phyloP scores from a whole-genome alignment of 768 basidiomycete species.

The Boletus sensibilis region DNA sequence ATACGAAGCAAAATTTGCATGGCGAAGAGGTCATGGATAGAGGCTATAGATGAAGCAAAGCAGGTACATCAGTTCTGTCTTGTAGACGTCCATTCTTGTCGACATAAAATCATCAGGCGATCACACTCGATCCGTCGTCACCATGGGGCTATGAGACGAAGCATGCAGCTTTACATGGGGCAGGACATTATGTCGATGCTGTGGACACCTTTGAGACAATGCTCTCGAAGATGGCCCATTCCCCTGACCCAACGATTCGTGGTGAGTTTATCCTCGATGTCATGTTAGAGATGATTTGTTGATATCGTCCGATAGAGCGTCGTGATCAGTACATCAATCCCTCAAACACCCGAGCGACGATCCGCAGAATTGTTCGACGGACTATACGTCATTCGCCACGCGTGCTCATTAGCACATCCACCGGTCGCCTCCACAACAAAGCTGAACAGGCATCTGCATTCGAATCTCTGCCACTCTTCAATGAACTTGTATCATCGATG shows the following conservation, averaged over 20 bases:
- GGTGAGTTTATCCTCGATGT: not conserved
- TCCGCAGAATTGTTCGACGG: not conserved
- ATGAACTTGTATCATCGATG: not conserved
- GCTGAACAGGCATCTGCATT: not conserved
- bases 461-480: not conserved
- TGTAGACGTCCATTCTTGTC: too few species aligned
- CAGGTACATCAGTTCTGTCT: not conserved
- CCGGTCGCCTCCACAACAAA: not conserved
- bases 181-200: not conserved
- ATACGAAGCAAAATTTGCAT: not conserved
- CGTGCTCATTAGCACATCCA: not conserved
- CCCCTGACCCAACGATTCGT: not conserved
- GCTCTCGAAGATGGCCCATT: not conserved
- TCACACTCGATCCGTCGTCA: not conserved
- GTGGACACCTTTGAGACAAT: not conserved
- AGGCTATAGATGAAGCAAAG: not conserved
- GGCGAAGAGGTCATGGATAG: not conserved
- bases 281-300: not conserved
- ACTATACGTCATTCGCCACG: not conserved
- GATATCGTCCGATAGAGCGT: not conserved
- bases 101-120: not conserved
- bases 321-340: not conserved
- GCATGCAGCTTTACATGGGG: not conserved
- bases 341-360: not conserved
- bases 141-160: not conserved